A percentile compares a stretch with the other conserved stretches of the same genome.
Conservation (phyloP, 768 basidiomycete genomes). For the Mycena galericulata region DNA sequence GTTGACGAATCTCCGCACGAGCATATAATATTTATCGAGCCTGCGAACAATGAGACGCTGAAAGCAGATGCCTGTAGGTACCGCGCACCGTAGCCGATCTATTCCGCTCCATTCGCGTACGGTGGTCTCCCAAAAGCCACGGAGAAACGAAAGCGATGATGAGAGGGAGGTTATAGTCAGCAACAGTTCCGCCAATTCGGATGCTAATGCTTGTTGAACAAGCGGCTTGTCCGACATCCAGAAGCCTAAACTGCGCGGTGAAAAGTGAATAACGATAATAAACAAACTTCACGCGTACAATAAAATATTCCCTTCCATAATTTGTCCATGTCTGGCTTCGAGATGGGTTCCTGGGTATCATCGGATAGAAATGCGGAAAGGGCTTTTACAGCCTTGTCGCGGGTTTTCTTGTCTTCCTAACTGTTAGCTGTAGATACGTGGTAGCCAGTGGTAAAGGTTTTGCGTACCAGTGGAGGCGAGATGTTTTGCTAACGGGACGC, state of each 20-base stretch:
- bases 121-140: slow-evolving; percentile 91
- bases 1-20: slow-evolving; percentile 89
- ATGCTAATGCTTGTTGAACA: slow-evolving; percentile 92
- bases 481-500: slow-evolving; percentile 85
- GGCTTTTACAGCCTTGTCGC: slow-evolving; percentile 90
- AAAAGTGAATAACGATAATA: neutral
- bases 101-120: slow-evolving; percentile 96
- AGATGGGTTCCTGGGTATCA: slow-evolving; percentile 66
- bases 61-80: slow-evolving; percentile 5
- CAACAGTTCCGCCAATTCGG: slow-evolving; percentile 85
- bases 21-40: slow-evolving; percentile 98
- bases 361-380: slow-evolving; percentile 85
- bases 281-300: slow-evolving; percentile 62
- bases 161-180: slow-evolving; percentile 70
- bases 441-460: neutral
- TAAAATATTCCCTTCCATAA: slow-evolving; percentile 99
- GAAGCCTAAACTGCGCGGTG: slow-evolving; percentile 70
- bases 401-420: slow-evolving; percentile 84
- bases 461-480: slow-evolving; percentile 89
- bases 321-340: slow-evolving; percentile 86
- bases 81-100: slow-evolving; percentile 83
- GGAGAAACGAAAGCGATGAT: slow-evolving; percentile 80
- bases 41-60: slow-evolving; percentile 52
- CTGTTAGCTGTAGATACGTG: slow-evolving; percentile 36
- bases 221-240: slow-evolving; percentile 99